Base-by-base conservation (phyloP, 2,329 filamentous ascomycete species). In the Decorospora gaudefroyi region DNA sequence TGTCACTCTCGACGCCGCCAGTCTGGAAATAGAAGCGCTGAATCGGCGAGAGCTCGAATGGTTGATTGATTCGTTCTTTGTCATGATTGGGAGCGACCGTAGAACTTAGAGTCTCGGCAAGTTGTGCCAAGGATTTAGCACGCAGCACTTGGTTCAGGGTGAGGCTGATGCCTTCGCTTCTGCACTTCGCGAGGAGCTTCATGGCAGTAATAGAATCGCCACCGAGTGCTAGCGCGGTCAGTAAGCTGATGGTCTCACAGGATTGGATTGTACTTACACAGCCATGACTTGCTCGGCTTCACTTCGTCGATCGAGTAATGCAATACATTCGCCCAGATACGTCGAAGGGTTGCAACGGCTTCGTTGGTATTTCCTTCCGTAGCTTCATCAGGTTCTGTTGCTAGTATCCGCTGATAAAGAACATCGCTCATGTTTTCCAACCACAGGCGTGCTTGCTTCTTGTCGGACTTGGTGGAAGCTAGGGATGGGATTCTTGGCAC, bases 31-130 rank as follows among this genome's bases (percentile, higher is more conserved):
- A 75, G 23, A 76, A 59, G 12, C 67, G 59, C 42, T 78, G 76
- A 15, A 77, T 72, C 0, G 76, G 76, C 0, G 74, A 74, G 1
- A 78, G 53, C 0, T 59, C 56, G 39, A 76, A 78, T 0, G 56
- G 57, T n/a, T 54, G 54, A 25, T 71, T 53, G 56, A 34, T 44
- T 25, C 56, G 28, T 18, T 64, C 65, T 15, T 40, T 46, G 2
- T 12, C 47, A 6, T 59, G 38, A 23, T 55, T 42, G 1, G 43
- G 21, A 4, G 23, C 26, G 6, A 15, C 22, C 15, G 39, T 35
- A 4, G 48, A 37, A 6, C 53, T 48, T 16, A 64, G 41, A 27
- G 33, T 57, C 8, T 59, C 51, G 1, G 60, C 60, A 15, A 69
- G 55, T 27, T 66, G 60, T 8, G 57, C 46, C 4, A 69, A 50